Evolutionary conservation across 768 basidiomycete species (phyloP), one percentile per base, ranked within the genome.

Genomic region (Omphalotus guepiniiformis): DNA sequence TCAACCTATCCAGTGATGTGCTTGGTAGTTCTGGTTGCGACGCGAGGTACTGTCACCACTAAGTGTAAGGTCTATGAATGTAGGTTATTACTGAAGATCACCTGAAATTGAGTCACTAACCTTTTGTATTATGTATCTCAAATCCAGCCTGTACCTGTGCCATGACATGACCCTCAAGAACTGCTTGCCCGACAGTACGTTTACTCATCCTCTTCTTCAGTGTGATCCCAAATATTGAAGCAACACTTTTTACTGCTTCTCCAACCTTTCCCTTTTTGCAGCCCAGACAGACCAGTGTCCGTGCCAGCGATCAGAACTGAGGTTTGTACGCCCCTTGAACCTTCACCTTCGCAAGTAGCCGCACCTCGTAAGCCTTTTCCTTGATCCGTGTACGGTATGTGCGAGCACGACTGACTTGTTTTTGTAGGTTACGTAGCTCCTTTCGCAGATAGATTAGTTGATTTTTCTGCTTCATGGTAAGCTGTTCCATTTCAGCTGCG

Each of bases 181-280:
- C 41, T 13, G 28, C 38, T 2, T 43, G 40, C 2, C 36, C 22
- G 1, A 53, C 42, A 7, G 51, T 55, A 18, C 47, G 35, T 4
- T 48, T 39, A 19, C 53, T 52, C 42, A 55, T 42, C 2, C 47
- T 43, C 6, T 39, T 42, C 27, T 46, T 36, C 16, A 51, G 3
- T 8, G 48, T n/a, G 25, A 55, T 43, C 3, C 53, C 51, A 26
- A 53, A 45, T 2, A 49, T 13, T 1, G n/a, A 19, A 2, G 37
- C 48, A 12, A 53, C 35, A 3, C 49, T 47, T 13, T 52, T 34
- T 22, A 55, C 42, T 18, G 49, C 34, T 5, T 35, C 29, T 4
- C 53, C 53, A 29, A 55, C 34, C 28, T 48, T 42, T 6, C 46
- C 50, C 36, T 52, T 34, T 19, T 36, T 36, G 39, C 53, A 55